Conservation (phyloP, 176 grass and related monocot species). For the Secale cereale region DNA sequence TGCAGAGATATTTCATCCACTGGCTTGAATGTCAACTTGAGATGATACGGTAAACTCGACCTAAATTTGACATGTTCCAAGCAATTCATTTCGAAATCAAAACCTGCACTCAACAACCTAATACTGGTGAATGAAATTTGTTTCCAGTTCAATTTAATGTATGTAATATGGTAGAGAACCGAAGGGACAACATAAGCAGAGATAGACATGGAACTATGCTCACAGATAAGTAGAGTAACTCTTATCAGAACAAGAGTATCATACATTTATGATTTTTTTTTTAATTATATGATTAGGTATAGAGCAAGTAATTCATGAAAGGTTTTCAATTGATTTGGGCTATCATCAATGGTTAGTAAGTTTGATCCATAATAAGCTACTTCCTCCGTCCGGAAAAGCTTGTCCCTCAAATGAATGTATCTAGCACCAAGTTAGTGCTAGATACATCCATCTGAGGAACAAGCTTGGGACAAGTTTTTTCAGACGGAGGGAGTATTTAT, state of each 20-base stretch:
- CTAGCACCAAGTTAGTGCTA: too few relatives aligned
- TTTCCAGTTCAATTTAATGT: background rate
- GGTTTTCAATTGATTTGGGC: background rate
- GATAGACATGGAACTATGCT: background rate
- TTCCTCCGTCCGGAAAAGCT: too few relatives aligned
- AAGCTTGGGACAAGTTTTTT: too few relatives aligned
- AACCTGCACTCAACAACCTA: background rate
- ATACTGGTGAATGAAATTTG: background rate
- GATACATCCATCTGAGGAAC: too few relatives aligned
- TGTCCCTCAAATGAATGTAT: too few relatives aligned
- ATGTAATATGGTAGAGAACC: background rate
- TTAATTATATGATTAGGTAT: background rate
- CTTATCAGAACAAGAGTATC: background rate
- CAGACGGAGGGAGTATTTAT: too few relatives aligned
- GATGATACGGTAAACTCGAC: background rate
- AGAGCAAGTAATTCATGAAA: background rate
- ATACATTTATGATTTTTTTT: background rate
- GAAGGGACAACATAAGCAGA: background rate
- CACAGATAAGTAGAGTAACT: background rate
- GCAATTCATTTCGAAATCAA: background rate
- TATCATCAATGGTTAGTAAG: background rate
- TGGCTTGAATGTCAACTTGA: background rate
- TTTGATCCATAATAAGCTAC: background rate
- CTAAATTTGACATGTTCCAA: background rate
- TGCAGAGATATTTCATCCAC: background rate